Conservation (phyloP, 2,329 filamentous ascomycete genomes). For the Neurospora sp. region DNA sequence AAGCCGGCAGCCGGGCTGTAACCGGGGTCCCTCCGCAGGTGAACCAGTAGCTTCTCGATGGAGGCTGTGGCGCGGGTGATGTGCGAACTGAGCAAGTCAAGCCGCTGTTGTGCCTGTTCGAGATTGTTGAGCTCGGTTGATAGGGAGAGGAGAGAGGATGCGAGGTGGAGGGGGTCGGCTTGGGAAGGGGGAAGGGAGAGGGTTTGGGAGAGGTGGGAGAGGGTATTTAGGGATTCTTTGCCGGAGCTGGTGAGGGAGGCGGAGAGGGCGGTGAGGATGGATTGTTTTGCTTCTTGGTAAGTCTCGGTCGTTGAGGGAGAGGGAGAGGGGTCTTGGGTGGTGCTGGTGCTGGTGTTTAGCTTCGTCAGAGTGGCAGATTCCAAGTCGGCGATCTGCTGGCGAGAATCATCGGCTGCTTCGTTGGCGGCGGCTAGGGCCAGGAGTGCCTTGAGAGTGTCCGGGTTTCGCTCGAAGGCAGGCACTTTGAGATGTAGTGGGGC, state of each 20-base stretch:
- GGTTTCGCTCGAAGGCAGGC: slow-evolving; percentile 77
- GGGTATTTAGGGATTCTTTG: slow-evolving; percentile 47
- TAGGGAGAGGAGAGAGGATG: slow-evolving; percentile 43
- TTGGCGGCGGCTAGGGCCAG: slow-evolving; percentile 66
- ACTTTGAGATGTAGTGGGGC: slow-evolving; percentile 54
- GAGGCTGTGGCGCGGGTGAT: slow-evolving; percentile 40
- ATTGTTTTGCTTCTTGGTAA: slow-evolving; percentile 22
- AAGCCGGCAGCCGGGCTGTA: slow-evolving; percentile 50
- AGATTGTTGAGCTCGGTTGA: slow-evolving; percentile 43
- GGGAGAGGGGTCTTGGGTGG: slow-evolving; percentile 14
- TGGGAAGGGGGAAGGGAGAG: slow-evolving; percentile 35
- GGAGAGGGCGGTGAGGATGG: slow-evolving; percentile 44
- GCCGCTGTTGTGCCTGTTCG: slow-evolving; percentile 45
- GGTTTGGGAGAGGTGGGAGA: slow-evolving; percentile 40
- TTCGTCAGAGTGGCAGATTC: slow-evolving; percentile 51
- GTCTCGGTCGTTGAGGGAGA: not conserved
- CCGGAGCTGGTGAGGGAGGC: slow-evolving; percentile 39
- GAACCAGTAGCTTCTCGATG: slow-evolving; percentile 29
- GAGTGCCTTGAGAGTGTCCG: slow-evolving; percentile 68
- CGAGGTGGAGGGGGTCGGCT: slow-evolving; percentile 27
- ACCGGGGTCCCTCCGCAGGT: slow-evolving; percentile 30
- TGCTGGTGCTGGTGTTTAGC: slow-evolving; percentile 27
- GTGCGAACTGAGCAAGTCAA: slow-evolving; percentile 46
- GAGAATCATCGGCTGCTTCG: slow-evolving; percentile 67
- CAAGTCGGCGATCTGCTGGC: slow-evolving; percentile 44